These are phyloP conservation scores for Amanita rubescens DNA, from an alignment of 768 basidiomycete genomes.

Conservation along the genomic window DNA sequence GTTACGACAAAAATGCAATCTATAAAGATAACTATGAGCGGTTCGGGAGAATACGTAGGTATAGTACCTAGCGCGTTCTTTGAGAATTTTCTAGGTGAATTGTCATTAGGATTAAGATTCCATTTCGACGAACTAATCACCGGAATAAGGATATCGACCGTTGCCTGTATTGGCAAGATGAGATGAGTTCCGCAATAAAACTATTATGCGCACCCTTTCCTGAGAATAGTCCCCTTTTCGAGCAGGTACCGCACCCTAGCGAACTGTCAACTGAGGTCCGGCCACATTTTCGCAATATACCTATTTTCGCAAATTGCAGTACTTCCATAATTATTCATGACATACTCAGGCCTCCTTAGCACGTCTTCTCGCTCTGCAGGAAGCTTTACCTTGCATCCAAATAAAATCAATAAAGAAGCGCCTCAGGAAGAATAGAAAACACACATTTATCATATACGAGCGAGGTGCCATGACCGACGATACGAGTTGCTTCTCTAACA, in stretches of 20 bases:
- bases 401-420: not conserved
- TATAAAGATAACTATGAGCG: slow-evolving; percentile 16
- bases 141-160: slow-evolving; percentile 77
- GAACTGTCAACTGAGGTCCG: slow-evolving; percentile 20
- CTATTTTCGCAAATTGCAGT: slow-evolving; percentile 80
- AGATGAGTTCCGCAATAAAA: slow-evolving; percentile 14
- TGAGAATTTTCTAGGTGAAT: slow-evolving; percentile 58
- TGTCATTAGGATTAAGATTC: slow-evolving; percentile 8
- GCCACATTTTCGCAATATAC: slow-evolving; percentile 26
- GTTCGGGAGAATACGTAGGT: not conserved
- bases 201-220: slow-evolving; percentile 60
- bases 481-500: slow-evolving; percentile 69
- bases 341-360: slow-evolving; percentile 76
- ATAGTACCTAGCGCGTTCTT: slow-evolving; percentile 46
- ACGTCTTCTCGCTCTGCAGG: slow-evolving; percentile 83
- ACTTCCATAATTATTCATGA: slow-evolving; percentile 68
- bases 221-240: slow-evolving; percentile 76
- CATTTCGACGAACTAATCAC: slow-evolving; percentile 30
- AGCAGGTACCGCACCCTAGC: slow-evolving; percentile 78
- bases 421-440: slow-evolving; percentile 11
- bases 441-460: slow-evolving; percentile 81
- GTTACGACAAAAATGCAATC: slow-evolving; percentile 77
- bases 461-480: slow-evolving; percentile 80
- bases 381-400: slow-evolving; percentile 62
- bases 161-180: slow-evolving; percentile 40